Base-by-base conservation (phyloP, 2,329 filamentous ascomycete species). In the Tympanopsis confertula region DNA sequence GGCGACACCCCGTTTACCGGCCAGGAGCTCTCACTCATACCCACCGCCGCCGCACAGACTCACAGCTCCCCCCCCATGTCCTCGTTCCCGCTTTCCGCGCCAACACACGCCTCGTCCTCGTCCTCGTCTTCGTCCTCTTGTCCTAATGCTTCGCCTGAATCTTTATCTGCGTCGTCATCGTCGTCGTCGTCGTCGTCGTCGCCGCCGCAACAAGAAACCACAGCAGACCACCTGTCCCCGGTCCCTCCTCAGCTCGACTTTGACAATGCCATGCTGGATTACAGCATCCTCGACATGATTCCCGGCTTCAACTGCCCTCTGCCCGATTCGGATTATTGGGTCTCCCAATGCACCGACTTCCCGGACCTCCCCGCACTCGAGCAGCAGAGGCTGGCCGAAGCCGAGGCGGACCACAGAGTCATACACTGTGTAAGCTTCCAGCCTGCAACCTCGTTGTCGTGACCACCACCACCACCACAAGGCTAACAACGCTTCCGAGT, bases 1-100 rank as follows among this genome's bases (percentile, higher is more conserved):
- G 37, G 38, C 12, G 30, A 35, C 28, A 33, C 20, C 19, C 37
- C 38, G 13, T 20, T 19, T 22, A 28, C 26, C 19, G 43, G 39
- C 39, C 56, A 57, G 49, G 55, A 51, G 39, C 43, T 55, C 32
- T 59, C 51, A 30, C 51, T 47, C 12, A 47, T 46, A n/a, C 43
- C 39, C 39, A 39, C 40, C 22, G n/a, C n/a, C n/a, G n/a, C n/a
- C n/a, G n/a, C n/a, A n/a, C n/a, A n/a, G n/a, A n/a, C n/a, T n/a
- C n/a, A n/a, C n/a, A n/a, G n/a, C n/a, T 38, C 17, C 20, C 20
- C 19, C 17, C 29, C 40, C 22, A 24, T 24, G 17, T 22, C 36
- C 5, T 15, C 26, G 26, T 5, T 39, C 35, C 10, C 42, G 40
- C n/a, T 37, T 38, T 4, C 33, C 14, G 13, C 35, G 26, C 2